phyloP scores from a whole-genome alignment of 805 yeast genomes.

The Ogataea ganodermae region DNA sequence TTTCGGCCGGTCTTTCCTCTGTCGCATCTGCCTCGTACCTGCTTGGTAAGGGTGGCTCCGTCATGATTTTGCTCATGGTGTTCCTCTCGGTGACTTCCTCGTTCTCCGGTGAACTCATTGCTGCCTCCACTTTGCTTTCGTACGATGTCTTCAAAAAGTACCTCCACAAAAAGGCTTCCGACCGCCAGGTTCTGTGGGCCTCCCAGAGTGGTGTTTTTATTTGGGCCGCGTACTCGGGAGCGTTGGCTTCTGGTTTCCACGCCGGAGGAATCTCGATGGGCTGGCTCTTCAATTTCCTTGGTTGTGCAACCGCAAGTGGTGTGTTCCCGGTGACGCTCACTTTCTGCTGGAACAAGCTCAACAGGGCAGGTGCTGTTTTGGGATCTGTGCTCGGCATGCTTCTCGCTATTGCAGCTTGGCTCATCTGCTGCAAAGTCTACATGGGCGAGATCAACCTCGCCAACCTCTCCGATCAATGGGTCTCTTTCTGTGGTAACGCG shows the following conservation, averaged over 20 bases:
- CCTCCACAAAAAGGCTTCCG: slow-evolving; percentile 46
- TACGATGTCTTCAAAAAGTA: slow-evolving; percentile 50
- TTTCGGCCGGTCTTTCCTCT: slow-evolving; percentile 7
- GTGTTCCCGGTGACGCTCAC: slow-evolving; percentile 49
- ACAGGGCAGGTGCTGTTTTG: slow-evolving; percentile 42
- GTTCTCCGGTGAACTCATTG: slow-evolving; percentile 51
- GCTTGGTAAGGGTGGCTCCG: slow-evolving; percentile 50
- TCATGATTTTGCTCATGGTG: slow-evolving; percentile 43
- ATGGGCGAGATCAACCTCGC: slow-evolving; percentile 39
- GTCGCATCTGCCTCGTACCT: slow-evolving; percentile 20
- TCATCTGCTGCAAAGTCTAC: slow-evolving; percentile 37
- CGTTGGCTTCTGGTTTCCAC: slow-evolving; percentile 48
- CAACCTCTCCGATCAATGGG: slow-evolving; percentile 40
- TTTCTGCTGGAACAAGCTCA: slow-evolving; percentile 43
- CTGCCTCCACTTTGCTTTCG: slow-evolving; percentile 47
- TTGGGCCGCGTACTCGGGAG: slow-evolving; percentile 48
- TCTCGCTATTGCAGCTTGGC: slow-evolving; percentile 42
- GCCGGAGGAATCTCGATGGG: slow-evolving; percentile 51
- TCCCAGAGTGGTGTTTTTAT: slow-evolving; percentile 44
- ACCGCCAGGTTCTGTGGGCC: slow-evolving; percentile 42
- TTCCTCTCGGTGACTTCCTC: slow-evolving; percentile 54
- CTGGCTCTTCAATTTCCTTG: slow-evolving; percentile 36
- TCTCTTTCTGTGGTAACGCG: slow-evolving; percentile 44
- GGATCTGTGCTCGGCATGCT: slow-evolving; percentile 48
- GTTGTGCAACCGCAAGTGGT: slow-evolving; percentile 50